A percentile compares a stretch with the other conserved stretches of the same genome.
These are phyloP conservation scores for Sclerotinia subarctica DNA, from an alignment of 2,329 filamentous ascomycete species.

Conservation along the genomic window DNA sequence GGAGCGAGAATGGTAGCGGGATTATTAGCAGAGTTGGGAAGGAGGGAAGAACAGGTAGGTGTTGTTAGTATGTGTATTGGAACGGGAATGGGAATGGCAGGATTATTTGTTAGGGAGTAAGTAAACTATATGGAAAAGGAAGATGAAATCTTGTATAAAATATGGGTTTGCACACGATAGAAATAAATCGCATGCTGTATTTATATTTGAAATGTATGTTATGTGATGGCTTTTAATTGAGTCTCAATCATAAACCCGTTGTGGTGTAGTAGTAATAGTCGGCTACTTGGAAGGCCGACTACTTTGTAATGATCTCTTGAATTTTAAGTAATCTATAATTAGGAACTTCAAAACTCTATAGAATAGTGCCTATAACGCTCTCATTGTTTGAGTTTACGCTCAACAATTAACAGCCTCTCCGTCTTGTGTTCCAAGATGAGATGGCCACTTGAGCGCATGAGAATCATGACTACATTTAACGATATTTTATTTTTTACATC, in stretches of 20 bases:
- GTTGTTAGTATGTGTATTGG: slow-evolving; percentile 90
- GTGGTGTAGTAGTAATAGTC: too few species aligned
- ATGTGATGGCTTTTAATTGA: background rate
- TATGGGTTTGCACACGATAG: background rate
- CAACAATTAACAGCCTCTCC: too few species aligned
- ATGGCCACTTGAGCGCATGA: background rate
- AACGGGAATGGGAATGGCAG: slow-evolving; percentile 76
- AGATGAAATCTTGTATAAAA: too few species aligned
- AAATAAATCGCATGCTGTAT: background rate
- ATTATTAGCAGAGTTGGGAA: slow-evolving; percentile 63
- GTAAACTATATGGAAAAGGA: too few species aligned
- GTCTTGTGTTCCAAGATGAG: too few species aligned
- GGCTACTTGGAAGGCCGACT: too few species aligned
- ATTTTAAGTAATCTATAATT: too few species aligned
- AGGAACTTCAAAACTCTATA: too few species aligned
- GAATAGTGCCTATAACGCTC: too few species aligned
- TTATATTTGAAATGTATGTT: background rate
- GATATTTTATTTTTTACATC: too few species aligned
- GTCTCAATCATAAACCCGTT: too few species aligned
- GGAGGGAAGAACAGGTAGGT: slow-evolving; percentile 69
- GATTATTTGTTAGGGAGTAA: slow-evolving; percentile 63
- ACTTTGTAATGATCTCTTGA: background rate
- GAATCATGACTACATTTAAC: background rate
- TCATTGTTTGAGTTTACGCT: too few species aligned
- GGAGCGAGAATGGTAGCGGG: slow-evolving; percentile 72